A percentile compares a stretch with the other conserved stretches of the same genome.
These are phyloP conservation scores for Klebsormidium nitens DNA, from an alignment of 139 green algal genomes.

Conservation along the genomic window DNA sequence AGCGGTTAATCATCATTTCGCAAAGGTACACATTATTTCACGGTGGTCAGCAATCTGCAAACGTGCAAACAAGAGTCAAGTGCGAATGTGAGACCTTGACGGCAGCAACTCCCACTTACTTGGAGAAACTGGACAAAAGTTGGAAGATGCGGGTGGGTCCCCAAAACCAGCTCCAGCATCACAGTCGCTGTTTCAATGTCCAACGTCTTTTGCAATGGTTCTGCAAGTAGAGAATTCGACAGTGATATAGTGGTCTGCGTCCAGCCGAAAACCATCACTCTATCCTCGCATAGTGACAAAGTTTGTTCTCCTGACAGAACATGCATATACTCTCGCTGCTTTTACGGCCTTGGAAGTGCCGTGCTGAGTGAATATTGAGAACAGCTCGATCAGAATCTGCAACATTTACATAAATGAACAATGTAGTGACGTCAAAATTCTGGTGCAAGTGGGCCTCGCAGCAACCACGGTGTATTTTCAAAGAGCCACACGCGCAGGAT, in stretches of 20 bases:
- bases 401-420: no score
- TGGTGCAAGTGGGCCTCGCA: neutral
- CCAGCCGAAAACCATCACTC: no score
- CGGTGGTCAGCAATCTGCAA: no score
- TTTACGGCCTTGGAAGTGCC: neutral
- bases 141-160: conserved; percentile 21
- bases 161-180: conserved; percentile 54
- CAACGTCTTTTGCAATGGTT: conserved; percentile 31
- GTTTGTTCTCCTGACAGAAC: neutral
- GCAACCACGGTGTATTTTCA: neutral
- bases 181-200: conserved; percentile 43
- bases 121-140: conserved; percentile 49
- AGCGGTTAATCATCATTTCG: no score
- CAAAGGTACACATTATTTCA: no score
- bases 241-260: conserved; percentile 11
- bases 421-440: neutral
- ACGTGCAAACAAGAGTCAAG: neutral
- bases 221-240: neutral
- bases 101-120: conserved; percentile 1
- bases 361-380: no score
- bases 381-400: no score
- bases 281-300: neutral
- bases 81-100: neutral
- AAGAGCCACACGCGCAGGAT: neutral
- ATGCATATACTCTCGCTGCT: neutral